Evolutionary conservation across 106 monocot species (phyloP).

Genomic region (Alisma plantagoaquatica): DNA sequence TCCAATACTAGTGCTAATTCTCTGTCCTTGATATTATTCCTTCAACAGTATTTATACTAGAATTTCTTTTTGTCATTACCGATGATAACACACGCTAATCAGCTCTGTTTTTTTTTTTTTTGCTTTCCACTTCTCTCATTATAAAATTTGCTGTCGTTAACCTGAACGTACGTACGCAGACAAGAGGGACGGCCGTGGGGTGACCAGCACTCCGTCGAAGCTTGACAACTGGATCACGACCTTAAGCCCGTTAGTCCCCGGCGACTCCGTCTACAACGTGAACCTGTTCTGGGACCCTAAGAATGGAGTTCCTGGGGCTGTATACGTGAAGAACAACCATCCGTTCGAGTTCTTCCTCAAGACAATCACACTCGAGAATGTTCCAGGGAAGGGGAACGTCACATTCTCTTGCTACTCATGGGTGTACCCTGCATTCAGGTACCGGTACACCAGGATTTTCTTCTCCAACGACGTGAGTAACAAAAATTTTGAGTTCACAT

Average conservation of each 20-base stretch:
- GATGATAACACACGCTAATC: no score
- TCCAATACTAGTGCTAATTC: no score
- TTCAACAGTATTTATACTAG: no score
- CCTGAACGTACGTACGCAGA: slow-evolving; percentile 1
- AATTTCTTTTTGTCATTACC: no score
- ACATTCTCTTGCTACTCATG: slow-evolving; percentile 81
- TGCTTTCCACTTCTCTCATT: neutral
- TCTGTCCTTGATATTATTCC: no score
- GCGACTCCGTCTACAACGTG: slow-evolving; percentile 18
- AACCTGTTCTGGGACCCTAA: slow-evolving; percentile 23
- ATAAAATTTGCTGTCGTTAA: neutral
- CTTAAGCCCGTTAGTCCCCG: slow-evolving; percentile 11
- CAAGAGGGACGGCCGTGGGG: slow-evolving; percentile 21
- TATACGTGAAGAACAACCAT: slow-evolving; percentile 41
- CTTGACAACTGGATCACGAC: slow-evolving; percentile 16
- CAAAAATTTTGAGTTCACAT: no score
- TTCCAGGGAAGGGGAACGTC: slow-evolving; percentile 14
- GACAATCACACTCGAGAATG: slow-evolving; percentile 22
- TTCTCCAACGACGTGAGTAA: slow-evolving; percentile 50
- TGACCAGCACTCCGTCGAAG: slow-evolving; percentile 12
- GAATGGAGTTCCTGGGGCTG: slow-evolving; percentile 46
- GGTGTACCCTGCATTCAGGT: slow-evolving; percentile 48
- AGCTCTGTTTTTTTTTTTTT: no score
- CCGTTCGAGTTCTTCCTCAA: slow-evolving; percentile 47
- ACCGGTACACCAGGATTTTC: slow-evolving; percentile 48